These are phyloP conservation scores for Bullera alba DNA, from an alignment of 768 basidiomycete genomes.

Conservation along the genomic window DNA sequence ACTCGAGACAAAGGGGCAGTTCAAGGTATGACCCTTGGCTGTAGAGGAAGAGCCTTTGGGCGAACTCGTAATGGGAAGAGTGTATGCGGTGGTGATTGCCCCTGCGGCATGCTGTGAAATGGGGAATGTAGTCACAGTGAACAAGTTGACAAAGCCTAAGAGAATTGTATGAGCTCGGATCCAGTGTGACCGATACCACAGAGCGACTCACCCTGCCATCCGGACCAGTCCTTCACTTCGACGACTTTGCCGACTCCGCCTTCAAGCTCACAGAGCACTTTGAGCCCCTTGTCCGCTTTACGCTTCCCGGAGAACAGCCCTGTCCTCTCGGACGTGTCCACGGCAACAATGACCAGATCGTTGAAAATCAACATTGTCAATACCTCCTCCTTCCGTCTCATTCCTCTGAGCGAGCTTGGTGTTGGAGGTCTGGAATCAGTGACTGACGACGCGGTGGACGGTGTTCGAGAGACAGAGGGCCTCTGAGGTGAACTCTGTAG, in stretches of 20 bases:
- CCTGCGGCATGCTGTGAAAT: background rate
- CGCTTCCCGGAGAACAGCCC: conserved; percentile 23
- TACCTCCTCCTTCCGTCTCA: conserved; percentile 19
- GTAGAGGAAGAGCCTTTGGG: too few relatives aligned
- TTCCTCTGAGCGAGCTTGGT: background rate
- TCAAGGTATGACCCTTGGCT: too few relatives aligned
- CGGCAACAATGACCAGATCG: conserved; percentile 30
- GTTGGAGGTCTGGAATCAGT: conserved; percentile 7
- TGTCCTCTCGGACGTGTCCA: conserved; percentile 4
- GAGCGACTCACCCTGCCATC: conserved; percentile 18
- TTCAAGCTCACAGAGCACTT: conserved; percentile 19
- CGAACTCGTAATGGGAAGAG: too few relatives aligned
- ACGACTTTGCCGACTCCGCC: conserved; percentile 30
- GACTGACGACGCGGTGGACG: conserved; percentile 22
- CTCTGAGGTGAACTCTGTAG: background rate
- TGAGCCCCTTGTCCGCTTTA: conserved; percentile 8
- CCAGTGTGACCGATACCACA: background rate
- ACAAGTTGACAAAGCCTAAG: background rate
- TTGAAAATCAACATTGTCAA: conserved; percentile 32
- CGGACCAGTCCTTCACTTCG: conserved; percentile 31
- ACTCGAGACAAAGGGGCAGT: too few relatives aligned
- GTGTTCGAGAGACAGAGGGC: background rate
- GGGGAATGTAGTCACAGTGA: background rate
- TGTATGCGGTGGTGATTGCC: too few relatives aligned
- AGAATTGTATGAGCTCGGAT: background rate